These are phyloP conservation scores for Scedosporium apiospermum DNA, from an alignment of 2,329 filamentous ascomycete genomes.

Conservation along the genomic window DNA sequence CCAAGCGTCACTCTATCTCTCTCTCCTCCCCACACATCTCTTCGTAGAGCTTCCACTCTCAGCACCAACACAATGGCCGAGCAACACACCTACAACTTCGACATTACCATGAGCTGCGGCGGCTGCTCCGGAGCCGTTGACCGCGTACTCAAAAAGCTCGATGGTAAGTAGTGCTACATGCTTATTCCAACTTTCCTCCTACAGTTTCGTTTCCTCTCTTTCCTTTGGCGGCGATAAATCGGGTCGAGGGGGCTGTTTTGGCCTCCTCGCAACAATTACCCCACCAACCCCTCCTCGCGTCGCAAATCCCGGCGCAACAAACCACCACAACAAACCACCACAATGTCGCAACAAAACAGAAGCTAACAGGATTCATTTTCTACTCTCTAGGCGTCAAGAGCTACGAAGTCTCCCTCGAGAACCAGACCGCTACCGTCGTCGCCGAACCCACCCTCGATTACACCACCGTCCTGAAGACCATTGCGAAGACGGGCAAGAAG, in stretches of 20 bases:
- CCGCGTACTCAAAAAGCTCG: conserved; percentile 82
- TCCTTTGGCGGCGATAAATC: no score
- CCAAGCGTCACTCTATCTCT: background rate
- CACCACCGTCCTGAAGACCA: conserved; percentile 74
- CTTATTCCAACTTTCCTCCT: background rate
- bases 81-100: conserved; percentile 91
- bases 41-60: background rate
- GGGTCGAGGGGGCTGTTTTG: background rate
- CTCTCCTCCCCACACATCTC: background rate
- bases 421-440: conserved; percentile 70
- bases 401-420: conserved; percentile 80
- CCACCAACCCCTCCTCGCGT: background rate
- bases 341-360: background rate
- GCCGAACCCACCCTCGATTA: conserved; percentile 62
- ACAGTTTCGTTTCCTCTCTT: background rate
- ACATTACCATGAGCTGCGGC: conserved; percentile 86
- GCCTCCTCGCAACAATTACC: background rate
- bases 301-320: background rate
- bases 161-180: conserved; percentile 49
- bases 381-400: conserved; percentile 62
- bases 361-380: background rate
- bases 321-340: background rate
- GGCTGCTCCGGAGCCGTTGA: conserved; percentile 94
- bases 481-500: conserved; percentile 92
- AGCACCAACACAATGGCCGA: conserved; percentile 50